Percentiles rank a stretch among this genome's conserved stretches.
Evolutionary conservation across 2,329 filamentous ascomycete genomes (phyloP).

Genomic region (Alternaria viburni): DNA sequence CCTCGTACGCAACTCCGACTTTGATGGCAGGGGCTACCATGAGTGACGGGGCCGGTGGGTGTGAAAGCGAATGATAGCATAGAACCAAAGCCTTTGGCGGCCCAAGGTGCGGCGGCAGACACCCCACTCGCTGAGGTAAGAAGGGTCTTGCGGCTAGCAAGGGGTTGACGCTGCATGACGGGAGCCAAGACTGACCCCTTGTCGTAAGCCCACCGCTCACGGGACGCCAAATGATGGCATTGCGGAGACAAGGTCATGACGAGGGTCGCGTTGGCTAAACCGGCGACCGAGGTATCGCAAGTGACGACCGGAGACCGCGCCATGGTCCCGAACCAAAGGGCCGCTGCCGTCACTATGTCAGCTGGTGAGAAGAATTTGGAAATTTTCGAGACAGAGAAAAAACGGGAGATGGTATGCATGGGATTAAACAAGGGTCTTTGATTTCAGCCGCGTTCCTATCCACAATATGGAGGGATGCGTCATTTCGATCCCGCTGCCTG

Average conservation of each 20-base stretch:
- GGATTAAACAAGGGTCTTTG: constrained; percentile 27
- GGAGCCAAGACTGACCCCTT: constrained; percentile 20
- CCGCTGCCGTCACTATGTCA: constrained; percentile 18
- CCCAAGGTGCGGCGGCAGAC: constrained; percentile 15
- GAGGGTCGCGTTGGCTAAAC: constrained; percentile 4
- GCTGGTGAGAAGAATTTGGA: background rate
- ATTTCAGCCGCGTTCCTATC: constrained; percentile 28
- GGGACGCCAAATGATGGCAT: constrained; percentile 26
- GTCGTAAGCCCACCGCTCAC: constrained; percentile 16
- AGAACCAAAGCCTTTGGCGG: constrained; percentile 10
- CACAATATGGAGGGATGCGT: constrained; percentile 30
- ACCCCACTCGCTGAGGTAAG: constrained; percentile 21
- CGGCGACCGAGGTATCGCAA: constrained; percentile 2
- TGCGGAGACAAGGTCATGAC: constrained; percentile 16
- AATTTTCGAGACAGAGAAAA: background rate
- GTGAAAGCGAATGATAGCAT: constrained; percentile 12
- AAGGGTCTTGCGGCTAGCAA: background rate
- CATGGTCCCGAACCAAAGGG: constrained; percentile 5
- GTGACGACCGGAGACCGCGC: constrained; percentile 11
- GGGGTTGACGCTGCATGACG: constrained; percentile 22
- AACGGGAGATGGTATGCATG: constrained; percentile 1
- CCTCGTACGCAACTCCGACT: constrained; percentile 12
- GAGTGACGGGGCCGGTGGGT: background rate
- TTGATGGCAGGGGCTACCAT: constrained; percentile 8
- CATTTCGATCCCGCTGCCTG: constrained; percentile 29